These are phyloP conservation scores for Globisporangium paroecandrum DNA, from an alignment of 352 stramenopile genomes.

Conservation along the genomic window DNA sequence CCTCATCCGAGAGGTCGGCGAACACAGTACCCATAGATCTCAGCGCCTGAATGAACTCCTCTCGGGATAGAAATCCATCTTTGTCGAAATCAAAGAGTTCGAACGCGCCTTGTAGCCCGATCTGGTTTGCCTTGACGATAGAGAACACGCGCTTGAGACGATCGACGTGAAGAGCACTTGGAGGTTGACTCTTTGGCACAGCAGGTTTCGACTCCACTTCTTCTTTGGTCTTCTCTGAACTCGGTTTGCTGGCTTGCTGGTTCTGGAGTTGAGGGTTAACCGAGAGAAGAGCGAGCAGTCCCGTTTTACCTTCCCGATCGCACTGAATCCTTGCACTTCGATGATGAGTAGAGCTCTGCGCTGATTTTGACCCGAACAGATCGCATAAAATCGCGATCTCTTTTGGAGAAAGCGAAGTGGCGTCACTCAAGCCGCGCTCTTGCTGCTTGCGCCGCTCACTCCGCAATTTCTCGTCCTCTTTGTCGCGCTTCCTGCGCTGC, in stretches of 20 bases:
- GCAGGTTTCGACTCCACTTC: not conserved
- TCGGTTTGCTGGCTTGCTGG: not conserved
- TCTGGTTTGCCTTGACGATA: slow-evolving; percentile 28
- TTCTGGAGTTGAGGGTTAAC: slow-evolving; percentile 23
- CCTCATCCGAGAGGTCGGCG: slow-evolving; percentile 32
- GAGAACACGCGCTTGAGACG: slow-evolving; percentile 39
- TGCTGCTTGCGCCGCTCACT: slow-evolving; percentile 21
- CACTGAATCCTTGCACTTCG: slow-evolving; percentile 49
- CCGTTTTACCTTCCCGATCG: slow-evolving; percentile 39
- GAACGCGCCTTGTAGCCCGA: slow-evolving; percentile 36
- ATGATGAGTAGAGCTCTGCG: slow-evolving; percentile 8
- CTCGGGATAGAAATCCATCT: slow-evolving; percentile 39
- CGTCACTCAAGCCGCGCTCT: slow-evolving; percentile 27
- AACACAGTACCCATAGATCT: slow-evolving; percentile 47
- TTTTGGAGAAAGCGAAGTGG: slow-evolving; percentile 47
- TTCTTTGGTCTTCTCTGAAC: not conserved
- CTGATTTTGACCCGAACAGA: slow-evolving; percentile 39
- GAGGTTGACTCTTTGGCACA: not conserved
- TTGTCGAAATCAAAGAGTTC: slow-evolving; percentile 38
- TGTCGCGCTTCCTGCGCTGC: not conserved
- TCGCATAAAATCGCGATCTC: slow-evolving; percentile 65
- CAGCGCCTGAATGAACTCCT: slow-evolving; percentile 48
- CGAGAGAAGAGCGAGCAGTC: slow-evolving; percentile 53
- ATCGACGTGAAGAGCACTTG: slow-evolving; percentile 21
- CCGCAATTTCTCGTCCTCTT: not conserved